Base-by-base conservation (phyloP, 2,329 filamentous ascomycete species). In the Aspergillus costaricaensis region DNA sequence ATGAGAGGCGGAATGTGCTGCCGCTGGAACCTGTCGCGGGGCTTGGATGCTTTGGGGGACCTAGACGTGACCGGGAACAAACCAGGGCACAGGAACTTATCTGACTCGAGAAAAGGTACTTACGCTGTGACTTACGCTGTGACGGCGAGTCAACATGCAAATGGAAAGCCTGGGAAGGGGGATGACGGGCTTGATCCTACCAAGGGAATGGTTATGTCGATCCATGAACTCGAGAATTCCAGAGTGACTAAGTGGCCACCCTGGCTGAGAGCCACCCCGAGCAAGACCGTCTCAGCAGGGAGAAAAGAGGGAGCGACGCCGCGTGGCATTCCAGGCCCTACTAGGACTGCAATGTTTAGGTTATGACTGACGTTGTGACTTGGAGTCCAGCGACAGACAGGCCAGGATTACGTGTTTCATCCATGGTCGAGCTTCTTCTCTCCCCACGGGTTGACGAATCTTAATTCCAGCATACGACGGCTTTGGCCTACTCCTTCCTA, bases 401-500 rank as follows among this genome's bases (percentile, higher is more conserved):
- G 53, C 53, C 17, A 30, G 25, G 7, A 21, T 25, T 47, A 21
- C 53, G 27, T 55, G 39, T 17, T 44, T 23, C 39, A 55, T 21
- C 41, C 53, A 32, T 32, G 53, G 53, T 32, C 12, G 14, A 30
- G 12, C 12, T 30, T 12, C 23, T 3, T 19, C 25, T 19, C 38
- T 47, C 53, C 32, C 32, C 53, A 55, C 41, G 53, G 53, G 41
- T 55, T 44, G 53, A 55, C 39, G 43, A 55, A 47, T 17, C 39
- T 17, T 55, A 27, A 44, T 47, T 30, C 44, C 53, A 7, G 25
- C 25, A 27, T 38, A 44, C 17, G 51, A 38, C 21, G 19, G 19
- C 19, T n/a, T 25, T 21, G 51, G 27, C 51, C 36, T 8, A 19
- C 14, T 30, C 39, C 25, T 39, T 53, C 50, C 50, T 39, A n/a